phyloP scores from a whole-genome alignment of 2,329 filamentous ascomycete genomes.

The Ilyonectria mors-panacis region DNA sequence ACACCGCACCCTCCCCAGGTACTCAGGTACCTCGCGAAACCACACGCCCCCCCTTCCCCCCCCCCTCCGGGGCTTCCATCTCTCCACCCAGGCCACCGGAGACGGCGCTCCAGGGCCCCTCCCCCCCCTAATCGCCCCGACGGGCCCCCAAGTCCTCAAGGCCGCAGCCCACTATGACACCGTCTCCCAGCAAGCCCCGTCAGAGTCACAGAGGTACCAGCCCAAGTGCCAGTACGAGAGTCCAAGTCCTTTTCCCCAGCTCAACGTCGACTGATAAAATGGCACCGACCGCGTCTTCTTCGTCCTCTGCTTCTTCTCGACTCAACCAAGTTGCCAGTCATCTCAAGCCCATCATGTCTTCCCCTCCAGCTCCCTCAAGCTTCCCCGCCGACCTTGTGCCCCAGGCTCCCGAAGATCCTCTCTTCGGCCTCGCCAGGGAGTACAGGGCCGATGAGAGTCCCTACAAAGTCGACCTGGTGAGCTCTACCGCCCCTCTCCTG shows the following conservation, averaged over 20 bases:
- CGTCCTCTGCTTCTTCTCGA: slow-evolving; percentile 66
- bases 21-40: slow-evolving; percentile 20
- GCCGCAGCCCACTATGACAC: slow-evolving; percentile 51
- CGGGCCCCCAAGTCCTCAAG: slow-evolving; percentile 41
- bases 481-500: slow-evolving; percentile 40
- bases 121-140: slow-evolving; percentile 40
- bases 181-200: slow-evolving; percentile 46
- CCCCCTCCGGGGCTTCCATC: slow-evolving; percentile 33
- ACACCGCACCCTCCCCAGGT: slow-evolving; percentile 12
- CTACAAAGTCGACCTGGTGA: slow-evolving; percentile 93
- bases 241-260: slow-evolving; percentile 34
- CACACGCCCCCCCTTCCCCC: slow-evolving; percentile 34
- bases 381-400: slow-evolving; percentile 86
- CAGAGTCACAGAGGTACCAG: slow-evolving; percentile 40
- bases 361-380: slow-evolving; percentile 63
- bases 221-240: slow-evolving; percentile 20
- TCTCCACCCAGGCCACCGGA: slow-evolving; percentile 44
- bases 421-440: slow-evolving; percentile 93
- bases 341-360: slow-evolving; percentile 72
- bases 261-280: slow-evolving; percentile 49
- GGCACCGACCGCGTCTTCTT: slow-evolving; percentile 55
- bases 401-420: slow-evolving; percentile 92
- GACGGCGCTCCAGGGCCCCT: slow-evolving; percentile 41
- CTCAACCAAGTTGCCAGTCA: slow-evolving; percentile 77
- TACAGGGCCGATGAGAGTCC: slow-evolving; percentile 83